Evolutionary conservation across 2,329 filamentous ascomycete species (phyloP).

Genomic region (Diaporthe longicolla): DNA sequence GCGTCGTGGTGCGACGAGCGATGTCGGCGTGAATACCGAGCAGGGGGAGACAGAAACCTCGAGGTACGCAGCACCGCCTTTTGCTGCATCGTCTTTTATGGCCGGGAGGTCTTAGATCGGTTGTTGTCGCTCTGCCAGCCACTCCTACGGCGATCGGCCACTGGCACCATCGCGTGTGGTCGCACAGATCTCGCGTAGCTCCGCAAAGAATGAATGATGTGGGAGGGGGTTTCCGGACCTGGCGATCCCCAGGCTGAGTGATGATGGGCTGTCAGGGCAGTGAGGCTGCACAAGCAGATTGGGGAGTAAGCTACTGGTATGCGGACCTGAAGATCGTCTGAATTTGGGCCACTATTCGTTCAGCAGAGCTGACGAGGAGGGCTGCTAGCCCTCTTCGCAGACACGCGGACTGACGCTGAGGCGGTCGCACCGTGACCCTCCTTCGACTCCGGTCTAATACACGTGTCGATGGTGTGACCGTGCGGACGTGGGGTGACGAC

Average conservation of each 20-base stretch:
- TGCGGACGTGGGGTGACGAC: conserved; percentile 34
- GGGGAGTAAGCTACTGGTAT: not conserved
- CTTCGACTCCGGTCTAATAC: conserved; percentile 21
- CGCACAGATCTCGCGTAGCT: conserved; percentile 33
- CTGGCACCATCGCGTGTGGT: conserved; percentile 25
- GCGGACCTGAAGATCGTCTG: conserved; percentile 20
- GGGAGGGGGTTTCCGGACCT: conserved; percentile 17
- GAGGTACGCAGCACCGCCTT: conserved; percentile 21
- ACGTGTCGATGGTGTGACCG: conserved; percentile 38
- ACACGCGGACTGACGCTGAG: conserved; percentile 15
- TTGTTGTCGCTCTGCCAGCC: conserved; percentile 22
- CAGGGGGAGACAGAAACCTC: not conserved
- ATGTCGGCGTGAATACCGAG: conserved; percentile 19
- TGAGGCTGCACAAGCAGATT: conserved; percentile 1
- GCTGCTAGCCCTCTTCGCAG: conserved; percentile 2
- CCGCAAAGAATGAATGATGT: conserved; percentile 19
- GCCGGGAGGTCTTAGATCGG: conserved; percentile 34
- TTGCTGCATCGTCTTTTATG: conserved; percentile 31
- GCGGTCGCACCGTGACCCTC: conserved; percentile 15
- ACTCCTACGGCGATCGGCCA: conserved; percentile 18
- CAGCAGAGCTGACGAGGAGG: conserved; percentile 11
- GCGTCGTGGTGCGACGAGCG: conserved; percentile 21
- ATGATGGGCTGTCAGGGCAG: conserved; percentile 2
- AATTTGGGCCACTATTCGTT: not conserved
- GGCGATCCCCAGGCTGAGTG: conserved; percentile 23